Evolutionary conservation across 1,284 basidiomycete species (phyloP).

Genomic region (Austroboletus sp.): DNA sequence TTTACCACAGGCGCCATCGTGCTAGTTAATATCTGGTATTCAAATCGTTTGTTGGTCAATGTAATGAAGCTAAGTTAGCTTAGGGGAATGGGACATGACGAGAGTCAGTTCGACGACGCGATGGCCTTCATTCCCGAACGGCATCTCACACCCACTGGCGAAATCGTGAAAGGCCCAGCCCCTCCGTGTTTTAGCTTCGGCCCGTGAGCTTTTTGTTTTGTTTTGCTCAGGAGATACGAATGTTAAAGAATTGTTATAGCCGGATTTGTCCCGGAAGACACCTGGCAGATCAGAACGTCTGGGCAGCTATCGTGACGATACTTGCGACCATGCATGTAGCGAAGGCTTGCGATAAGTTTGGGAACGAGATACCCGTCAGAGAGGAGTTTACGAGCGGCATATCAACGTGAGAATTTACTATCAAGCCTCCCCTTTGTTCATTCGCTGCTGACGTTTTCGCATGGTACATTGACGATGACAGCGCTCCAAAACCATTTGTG

Average conservation of each 20-base stretch:
- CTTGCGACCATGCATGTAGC: slow-evolving; percentile 20
- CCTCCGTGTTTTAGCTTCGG: slow-evolving; percentile 24
- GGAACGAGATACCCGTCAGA: slow-evolving; percentile 22
- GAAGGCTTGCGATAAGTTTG: slow-evolving; percentile 17
- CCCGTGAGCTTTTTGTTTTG: slow-evolving; percentile 13
- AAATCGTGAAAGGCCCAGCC: neutral
- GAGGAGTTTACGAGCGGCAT: slow-evolving; percentile 24
- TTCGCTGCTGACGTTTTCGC: slow-evolving; percentile 5
- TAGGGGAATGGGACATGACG: slow-evolving; percentile 26
- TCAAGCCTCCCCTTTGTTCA: neutral
- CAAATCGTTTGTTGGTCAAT: neutral
- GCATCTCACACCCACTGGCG: slow-evolving; percentile 19
- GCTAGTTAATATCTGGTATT: slow-evolving; percentile 27
- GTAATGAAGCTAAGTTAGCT: slow-evolving; percentile 4
- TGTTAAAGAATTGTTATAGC: slow-evolving; percentile 9
- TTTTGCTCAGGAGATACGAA: neutral
- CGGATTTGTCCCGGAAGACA: slow-evolving; percentile 24
- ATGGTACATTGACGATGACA: slow-evolving; percentile 1
- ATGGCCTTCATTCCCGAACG: slow-evolving; percentile 26
- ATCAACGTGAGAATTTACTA: slow-evolving; percentile 11
- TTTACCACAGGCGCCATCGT: slow-evolving; percentile 18
- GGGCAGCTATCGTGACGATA: slow-evolving; percentile 21
- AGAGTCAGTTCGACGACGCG: slow-evolving; percentile 20
- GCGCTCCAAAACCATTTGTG: slow-evolving; percentile 22
- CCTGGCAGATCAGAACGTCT: slow-evolving; percentile 23